Conservation (phyloP, 2,329 filamentous ascomycete species). For the Pseudogymnoascus sp. region DNA sequence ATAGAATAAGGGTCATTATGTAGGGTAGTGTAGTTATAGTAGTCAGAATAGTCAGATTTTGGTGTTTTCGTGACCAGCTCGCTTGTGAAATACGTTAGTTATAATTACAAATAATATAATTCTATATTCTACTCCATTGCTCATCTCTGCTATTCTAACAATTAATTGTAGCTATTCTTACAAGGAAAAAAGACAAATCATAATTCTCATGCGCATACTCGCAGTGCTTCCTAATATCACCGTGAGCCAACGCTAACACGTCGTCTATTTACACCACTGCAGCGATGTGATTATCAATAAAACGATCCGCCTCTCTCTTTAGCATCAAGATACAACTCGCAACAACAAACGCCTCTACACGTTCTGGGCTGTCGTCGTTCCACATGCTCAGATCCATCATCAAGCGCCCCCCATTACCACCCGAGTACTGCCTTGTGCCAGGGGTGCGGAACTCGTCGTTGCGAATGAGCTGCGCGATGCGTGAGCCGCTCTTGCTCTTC, state of each 20-base stretch:
- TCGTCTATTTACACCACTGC: constrained; percentile 47
- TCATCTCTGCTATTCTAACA: too few species aligned
- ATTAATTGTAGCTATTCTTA: background rate
- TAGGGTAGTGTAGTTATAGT: too few species aligned
- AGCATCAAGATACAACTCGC: constrained; percentile 12
- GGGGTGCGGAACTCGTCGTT: constrained; percentile 13
- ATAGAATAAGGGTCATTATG: too few species aligned
- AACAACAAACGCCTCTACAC: constrained; percentile 13
- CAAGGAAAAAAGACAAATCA: background rate
- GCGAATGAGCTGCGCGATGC: constrained; percentile 13
- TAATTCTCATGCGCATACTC: constrained; percentile 58
- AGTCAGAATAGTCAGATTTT: too few species aligned
- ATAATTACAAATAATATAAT: too few species aligned
- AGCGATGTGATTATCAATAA: constrained; percentile 10
- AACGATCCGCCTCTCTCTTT: constrained; percentile 13
- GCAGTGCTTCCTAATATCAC: constrained; percentile 77
- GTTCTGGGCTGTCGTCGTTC: constrained; percentile 1
- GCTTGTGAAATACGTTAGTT: too few species aligned
- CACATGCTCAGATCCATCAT: constrained; percentile 12
- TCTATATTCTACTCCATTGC: too few species aligned
- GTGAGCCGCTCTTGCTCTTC: background rate
- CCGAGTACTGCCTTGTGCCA: constrained; percentile 9
- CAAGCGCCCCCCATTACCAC: constrained; percentile 14
- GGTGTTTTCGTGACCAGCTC: too few species aligned
- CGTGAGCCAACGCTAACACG: constrained; percentile 74